Conservation (phyloP, 2,329 filamentous ascomycete genomes). For the Myriangium duriaei region DNA sequence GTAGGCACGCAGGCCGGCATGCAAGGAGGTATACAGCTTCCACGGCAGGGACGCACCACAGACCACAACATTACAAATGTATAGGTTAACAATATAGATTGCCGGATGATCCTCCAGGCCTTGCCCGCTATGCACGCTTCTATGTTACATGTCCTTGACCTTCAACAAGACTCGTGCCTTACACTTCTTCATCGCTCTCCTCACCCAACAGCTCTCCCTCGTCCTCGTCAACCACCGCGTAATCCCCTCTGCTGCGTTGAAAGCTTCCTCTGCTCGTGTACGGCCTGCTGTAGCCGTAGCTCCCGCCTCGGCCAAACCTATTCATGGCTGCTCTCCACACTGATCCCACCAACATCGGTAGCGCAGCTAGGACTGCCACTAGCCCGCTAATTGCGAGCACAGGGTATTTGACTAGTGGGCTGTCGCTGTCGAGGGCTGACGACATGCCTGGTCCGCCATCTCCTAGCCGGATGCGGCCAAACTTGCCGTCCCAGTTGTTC, state of each 20-base stretch:
- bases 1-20: too few relatives aligned
- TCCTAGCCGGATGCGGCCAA: constrained; percentile 79
- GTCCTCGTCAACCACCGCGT: constrained; percentile 78
- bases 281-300: constrained; percentile 45
- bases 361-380: constrained; percentile 42
- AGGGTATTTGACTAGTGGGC: constrained; percentile 69
- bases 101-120: too few relatives aligned
- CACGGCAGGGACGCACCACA: too few relatives aligned
- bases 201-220: constrained; percentile 90
- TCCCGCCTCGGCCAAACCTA: constrained; percentile 39
- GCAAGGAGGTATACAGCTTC: too few relatives aligned
- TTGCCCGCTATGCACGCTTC: too few relatives aligned
- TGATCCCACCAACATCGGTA: constrained; percentile 58
- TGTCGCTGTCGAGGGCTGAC: constrained; percentile 52
- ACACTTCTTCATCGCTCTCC: constrained; percentile 79
- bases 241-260: constrained; percentile 74
- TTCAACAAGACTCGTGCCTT: too few relatives aligned
- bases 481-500: constrained; percentile 74
- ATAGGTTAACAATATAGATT: too few relatives aligned
- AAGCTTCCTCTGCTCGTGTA: constrained; percentile 88
- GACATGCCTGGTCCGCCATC: constrained; percentile 35
- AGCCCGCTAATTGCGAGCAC: constrained; percentile 34
- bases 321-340: constrained; percentile 54
- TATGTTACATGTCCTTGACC: too few relatives aligned
- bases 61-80: too few relatives aligned